These are phyloP conservation scores for Agaricus blazei DNA, from an alignment of 768 basidiomycete genomes.

Conservation along the genomic window DNA sequence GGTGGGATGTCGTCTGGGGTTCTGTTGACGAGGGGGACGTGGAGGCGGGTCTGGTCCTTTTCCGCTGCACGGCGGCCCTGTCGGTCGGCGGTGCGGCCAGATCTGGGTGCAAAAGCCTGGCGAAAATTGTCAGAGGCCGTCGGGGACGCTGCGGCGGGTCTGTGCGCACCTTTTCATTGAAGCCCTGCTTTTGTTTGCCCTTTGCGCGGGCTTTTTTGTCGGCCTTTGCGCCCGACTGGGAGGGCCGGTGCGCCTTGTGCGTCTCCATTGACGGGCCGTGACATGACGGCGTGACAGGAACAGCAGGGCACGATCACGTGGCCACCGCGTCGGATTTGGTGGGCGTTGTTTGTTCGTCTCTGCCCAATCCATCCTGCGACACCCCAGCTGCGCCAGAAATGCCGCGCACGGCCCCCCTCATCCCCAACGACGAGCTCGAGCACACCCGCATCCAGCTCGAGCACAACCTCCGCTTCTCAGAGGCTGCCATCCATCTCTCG, in stretches of 20 bases:
- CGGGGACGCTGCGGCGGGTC: neutral
- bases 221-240: constrained; percentile 65
- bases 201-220: constrained; percentile 75
- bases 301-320: constrained; percentile 21
- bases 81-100: constrained; percentile 82
- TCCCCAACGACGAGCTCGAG: constrained; percentile 71
- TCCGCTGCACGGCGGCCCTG: constrained; percentile 91
- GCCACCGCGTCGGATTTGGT: constrained; percentile 22
- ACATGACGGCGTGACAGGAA: too few relatives aligned
- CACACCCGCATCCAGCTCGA: constrained; percentile 74
- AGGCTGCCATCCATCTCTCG: constrained; percentile 67
- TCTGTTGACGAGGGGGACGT: constrained; percentile 93
- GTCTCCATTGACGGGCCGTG: constrained; percentile 9
- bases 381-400: constrained; percentile 15
- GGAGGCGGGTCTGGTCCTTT: constrained; percentile 88
- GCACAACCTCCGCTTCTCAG: constrained; percentile 68
- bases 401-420: constrained; percentile 29
- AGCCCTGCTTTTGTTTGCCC: constrained; percentile 66
- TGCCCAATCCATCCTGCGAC: constrained; percentile 17
- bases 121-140: constrained; percentile 3
- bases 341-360: constrained; percentile 10
- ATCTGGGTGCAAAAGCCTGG: constrained; percentile 90
- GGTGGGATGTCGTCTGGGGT: constrained; percentile 91
- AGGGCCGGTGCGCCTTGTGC: constrained; percentile 79
- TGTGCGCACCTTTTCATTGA: constrained; percentile 80